A percentile compares a stretch with the other conserved stretches of the same genome.
These are phyloP conservation scores for Candolleomyces aberdarensis DNA, from an alignment of 768 basidiomycete species.

Conservation along the genomic window DNA sequence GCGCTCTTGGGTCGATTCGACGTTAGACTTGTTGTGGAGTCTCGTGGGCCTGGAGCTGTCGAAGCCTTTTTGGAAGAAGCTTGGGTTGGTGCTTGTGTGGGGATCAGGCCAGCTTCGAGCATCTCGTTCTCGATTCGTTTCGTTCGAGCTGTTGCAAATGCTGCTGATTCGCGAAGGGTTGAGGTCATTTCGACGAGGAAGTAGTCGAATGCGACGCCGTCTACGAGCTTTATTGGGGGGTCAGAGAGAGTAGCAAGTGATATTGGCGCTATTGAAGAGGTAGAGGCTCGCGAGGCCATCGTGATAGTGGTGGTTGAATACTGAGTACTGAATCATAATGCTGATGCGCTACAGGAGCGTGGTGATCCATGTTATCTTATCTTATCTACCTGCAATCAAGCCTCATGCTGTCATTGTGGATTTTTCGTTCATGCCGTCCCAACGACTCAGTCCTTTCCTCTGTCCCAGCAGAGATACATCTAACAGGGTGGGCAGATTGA, in stretches of 20 bases:
- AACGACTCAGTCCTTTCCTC: too few relatives aligned
- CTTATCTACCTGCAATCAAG: too few relatives aligned
- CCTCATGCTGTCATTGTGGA: too few relatives aligned
- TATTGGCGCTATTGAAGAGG: slow-evolving; percentile 3
- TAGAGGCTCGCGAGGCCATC: slow-evolving; percentile 8
- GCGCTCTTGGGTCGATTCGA: slow-evolving; percentile 22
- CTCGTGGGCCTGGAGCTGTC: slow-evolving; percentile 27
- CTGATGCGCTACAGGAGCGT: too few relatives aligned
- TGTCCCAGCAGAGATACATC: too few relatives aligned
- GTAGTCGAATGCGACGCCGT: slow-evolving; percentile 77
- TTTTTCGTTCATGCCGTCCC: too few relatives aligned
- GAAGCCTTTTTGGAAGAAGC: slow-evolving; percentile 37
- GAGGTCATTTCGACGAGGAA: slow-evolving; percentile 80
- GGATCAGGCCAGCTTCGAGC: slow-evolving; percentile 73
- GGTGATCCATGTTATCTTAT: too few relatives aligned
- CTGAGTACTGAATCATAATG: too few relatives aligned
- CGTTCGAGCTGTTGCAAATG: slow-evolving; percentile 62
- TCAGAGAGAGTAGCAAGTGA: slow-evolving; percentile 58
- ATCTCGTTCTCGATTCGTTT: slow-evolving; percentile 76
- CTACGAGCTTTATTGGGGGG: slow-evolving; percentile 57
- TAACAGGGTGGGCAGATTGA: too few relatives aligned
- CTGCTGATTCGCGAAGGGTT: slow-evolving; percentile 70
- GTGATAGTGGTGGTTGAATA: neutral
- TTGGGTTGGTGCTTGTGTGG: slow-evolving; percentile 42
- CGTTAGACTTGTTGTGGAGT: slow-evolving; percentile 42